Percentiles rank a stretch among this genome's conserved stretches.
Evolutionary conservation across 768 basidiomycete species (phyloP).

Genomic region (Holtermannia corniformis): DNA sequence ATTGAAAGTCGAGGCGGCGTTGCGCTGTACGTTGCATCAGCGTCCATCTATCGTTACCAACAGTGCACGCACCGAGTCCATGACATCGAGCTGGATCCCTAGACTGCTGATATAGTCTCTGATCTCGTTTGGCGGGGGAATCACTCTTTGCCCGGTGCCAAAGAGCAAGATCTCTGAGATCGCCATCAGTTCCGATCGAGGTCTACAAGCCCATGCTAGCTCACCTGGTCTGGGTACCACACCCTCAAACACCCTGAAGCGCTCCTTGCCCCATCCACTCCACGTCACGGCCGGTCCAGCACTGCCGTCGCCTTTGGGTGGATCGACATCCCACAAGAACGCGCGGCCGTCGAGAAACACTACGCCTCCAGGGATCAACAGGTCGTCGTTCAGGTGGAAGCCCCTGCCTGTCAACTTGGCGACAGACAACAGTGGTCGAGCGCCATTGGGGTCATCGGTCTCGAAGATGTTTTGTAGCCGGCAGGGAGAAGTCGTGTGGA

Average conservation of each 20-base stretch:
- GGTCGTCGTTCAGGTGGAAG: slow-evolving; percentile 47
- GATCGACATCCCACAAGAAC: slow-evolving; percentile 80
- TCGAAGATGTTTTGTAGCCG: slow-evolving; percentile 24
- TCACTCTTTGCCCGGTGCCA: slow-evolving; percentile 67
- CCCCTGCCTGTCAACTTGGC: slow-evolving; percentile 32
- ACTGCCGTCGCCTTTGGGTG: slow-evolving; percentile 28
- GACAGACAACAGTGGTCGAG: slow-evolving; percentile 24
- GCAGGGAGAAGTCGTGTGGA: background rate
- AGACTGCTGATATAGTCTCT: slow-evolving; percentile 58
- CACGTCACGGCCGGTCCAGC: slow-evolving; percentile 12
- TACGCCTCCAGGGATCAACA: slow-evolving; percentile 64
- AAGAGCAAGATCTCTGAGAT: slow-evolving; percentile 72
- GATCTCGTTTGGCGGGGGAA: slow-evolving; percentile 60
- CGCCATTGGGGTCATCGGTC: background rate
- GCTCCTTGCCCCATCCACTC: slow-evolving; percentile 59
- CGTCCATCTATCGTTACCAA: background rate
- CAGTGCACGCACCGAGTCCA: slow-evolving; percentile 60
- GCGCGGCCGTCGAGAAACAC: slow-evolving; percentile 79
- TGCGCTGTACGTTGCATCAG: slow-evolving; percentile 48
- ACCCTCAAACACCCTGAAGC: slow-evolving; percentile 70
- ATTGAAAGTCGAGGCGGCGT: slow-evolving; percentile 94
- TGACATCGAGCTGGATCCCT: slow-evolving; percentile 80
- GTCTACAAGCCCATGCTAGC: slow-evolving; percentile 23
- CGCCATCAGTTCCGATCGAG: background rate
- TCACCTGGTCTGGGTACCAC: slow-evolving; percentile 78